Percentiles rank a stretch among this genome's conserved stretches.
Evolutionary conservation across 176 grass and related monocot species (phyloP).

Genomic region (bread wheat (Triticum aestivum)): DNA sequence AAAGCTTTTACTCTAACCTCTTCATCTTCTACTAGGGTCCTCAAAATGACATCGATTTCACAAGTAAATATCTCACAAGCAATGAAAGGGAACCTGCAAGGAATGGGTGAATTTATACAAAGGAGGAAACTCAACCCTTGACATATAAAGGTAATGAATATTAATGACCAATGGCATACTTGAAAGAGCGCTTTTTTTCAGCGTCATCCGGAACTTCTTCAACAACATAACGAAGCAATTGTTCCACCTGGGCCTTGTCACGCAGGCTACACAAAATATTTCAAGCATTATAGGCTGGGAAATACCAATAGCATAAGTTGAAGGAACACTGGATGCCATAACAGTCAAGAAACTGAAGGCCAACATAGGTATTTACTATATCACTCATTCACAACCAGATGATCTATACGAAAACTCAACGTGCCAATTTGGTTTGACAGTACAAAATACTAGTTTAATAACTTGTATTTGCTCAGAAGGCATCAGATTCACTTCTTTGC

Average conservation of each 20-base stretch:
- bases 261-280: constrained; percentile 60
- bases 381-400: background rate
- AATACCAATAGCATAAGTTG: background rate
- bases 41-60: constrained; percentile 94
- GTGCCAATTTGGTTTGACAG: background rate
- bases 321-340: background rate
- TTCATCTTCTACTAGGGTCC: constrained; percentile 93
- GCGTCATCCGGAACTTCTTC: constrained; percentile 85
- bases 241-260: constrained; percentile 90
- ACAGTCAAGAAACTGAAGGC: background rate
- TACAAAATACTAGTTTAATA: background rate
- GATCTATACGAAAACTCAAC: background rate
- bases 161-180: constrained; percentile 43
- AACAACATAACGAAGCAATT: constrained; percentile 88
- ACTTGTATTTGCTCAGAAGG: background rate
- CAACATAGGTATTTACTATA: background rate
- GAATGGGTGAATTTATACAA: background rate
- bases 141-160: constrained; percentile 11
- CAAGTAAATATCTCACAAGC: constrained; percentile 99
- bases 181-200: constrained; percentile 93
- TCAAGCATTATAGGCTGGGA: constrained; percentile 18
- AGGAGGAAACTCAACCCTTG: background rate
- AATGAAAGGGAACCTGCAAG: constrained; percentile 93
- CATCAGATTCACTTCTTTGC: background rate
- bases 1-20: constrained; percentile 48